Percentiles rank a stretch among this genome's conserved stretches.
These are phyloP conservation scores for Naganishia vishniacii DNA, from an alignment of 768 basidiomycete species.

Conservation along the genomic window DNA sequence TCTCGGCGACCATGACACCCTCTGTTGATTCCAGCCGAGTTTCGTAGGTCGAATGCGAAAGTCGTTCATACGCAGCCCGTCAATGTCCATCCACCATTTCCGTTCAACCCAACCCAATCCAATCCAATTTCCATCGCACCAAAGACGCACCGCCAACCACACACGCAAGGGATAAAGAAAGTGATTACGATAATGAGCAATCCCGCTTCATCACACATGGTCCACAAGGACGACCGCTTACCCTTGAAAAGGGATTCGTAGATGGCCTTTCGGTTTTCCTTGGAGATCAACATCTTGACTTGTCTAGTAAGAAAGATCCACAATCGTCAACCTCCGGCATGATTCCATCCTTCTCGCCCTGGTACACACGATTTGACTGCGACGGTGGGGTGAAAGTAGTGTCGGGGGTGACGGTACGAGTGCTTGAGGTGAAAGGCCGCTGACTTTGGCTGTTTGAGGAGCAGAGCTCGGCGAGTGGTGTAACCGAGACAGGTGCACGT, in stretches of 20 bases:
- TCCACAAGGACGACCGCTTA: conserved; percentile 49
- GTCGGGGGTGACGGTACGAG: conserved; percentile 20
- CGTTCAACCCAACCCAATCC: not conserved
- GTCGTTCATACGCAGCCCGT: too few relatives aligned
- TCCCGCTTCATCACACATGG: not conserved
- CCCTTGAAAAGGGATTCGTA: conserved; percentile 99
- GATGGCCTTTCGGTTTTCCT: conserved; percentile 88
- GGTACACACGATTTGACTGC: conserved; percentile 3
- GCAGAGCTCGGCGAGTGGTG: not conserved
- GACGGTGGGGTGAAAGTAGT: conserved; percentile 11
- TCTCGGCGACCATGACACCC: conserved; percentile 98
- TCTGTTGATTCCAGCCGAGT: conserved; percentile 54
- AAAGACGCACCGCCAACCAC: conserved; percentile 1
- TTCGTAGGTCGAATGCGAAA: not conserved
- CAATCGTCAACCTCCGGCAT: not conserved
- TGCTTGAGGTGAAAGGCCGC: conserved; percentile 23
- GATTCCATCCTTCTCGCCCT: too few relatives aligned
- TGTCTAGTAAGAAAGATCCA: not conserved
- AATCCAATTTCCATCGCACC: not conserved
- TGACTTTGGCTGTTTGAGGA: conserved; percentile 29
- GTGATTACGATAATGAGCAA: not conserved
- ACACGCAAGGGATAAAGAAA: not conserved
- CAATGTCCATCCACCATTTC: not conserved
- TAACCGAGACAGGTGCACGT: not conserved
- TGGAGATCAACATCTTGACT: conserved; percentile 81